Percentiles rank a stretch among this genome's conserved stretches.
Conservation (phyloP, 768 basidiomycete species). For the Amanita muscaria region DNA sequence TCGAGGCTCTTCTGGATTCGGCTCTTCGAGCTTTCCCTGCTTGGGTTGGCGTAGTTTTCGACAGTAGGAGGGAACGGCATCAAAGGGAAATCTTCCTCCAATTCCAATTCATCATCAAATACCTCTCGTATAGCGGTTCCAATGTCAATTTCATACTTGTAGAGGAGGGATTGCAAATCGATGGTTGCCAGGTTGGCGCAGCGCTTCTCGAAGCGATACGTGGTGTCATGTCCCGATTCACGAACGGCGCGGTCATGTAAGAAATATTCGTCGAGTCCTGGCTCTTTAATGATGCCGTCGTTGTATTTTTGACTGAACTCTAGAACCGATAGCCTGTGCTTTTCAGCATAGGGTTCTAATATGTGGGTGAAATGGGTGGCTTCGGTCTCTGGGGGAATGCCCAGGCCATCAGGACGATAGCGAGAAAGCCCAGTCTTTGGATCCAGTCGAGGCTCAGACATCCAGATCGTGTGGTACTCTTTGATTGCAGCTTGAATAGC, state of each 20-base stretch:
- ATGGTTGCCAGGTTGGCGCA: constrained; percentile 96
- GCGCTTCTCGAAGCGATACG: constrained; percentile 95
- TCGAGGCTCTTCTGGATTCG: constrained; percentile 70
- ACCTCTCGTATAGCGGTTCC: constrained; percentile 96
- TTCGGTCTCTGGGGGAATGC: constrained; percentile 98
- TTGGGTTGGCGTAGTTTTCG: constrained; percentile 56
- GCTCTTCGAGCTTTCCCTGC: constrained; percentile 48
- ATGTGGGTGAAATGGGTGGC: constrained; percentile 98
- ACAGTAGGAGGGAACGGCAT: constrained; percentile 85
- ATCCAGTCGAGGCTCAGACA: constrained; percentile 90
- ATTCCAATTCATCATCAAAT: constrained; percentile 84
- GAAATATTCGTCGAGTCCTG: constrained; percentile 93
- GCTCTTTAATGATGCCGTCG: constrained; percentile 72
- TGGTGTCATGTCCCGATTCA: constrained; percentile 94
- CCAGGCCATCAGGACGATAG: constrained; percentile 87
- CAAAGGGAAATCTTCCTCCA: constrained; percentile 88
- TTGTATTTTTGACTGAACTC: constrained; percentile 98
- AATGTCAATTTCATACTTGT: constrained; percentile 98
- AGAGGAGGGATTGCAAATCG: constrained; percentile 89
- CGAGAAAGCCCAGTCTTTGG: constrained; percentile 90
- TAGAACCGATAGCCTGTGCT: constrained; percentile 86
- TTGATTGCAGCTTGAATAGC: constrained; percentile 98
- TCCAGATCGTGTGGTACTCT: constrained; percentile 98
- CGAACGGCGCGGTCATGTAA: constrained; percentile 93
- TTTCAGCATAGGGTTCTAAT: constrained; percentile 87